Percentiles rank a stretch among this genome's conserved stretches.
Conservation (phyloP, 352 stramenopile species). For the Phytophthora macrochlamydospora region DNA sequence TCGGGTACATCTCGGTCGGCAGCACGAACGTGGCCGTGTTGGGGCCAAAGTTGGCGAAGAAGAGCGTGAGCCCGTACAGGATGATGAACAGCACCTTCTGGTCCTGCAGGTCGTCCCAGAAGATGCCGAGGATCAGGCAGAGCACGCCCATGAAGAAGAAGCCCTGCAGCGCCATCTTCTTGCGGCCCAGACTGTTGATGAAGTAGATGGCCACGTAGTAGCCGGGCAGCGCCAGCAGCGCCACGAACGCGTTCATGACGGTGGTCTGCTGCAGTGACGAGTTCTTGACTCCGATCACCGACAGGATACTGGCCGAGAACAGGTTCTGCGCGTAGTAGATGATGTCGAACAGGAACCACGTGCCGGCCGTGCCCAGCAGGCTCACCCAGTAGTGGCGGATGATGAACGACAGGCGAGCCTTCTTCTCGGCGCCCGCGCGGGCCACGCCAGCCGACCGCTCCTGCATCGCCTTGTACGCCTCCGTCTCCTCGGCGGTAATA, state of each 20-base stretch:
- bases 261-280: conserved; percentile 50
- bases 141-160: conserved; percentile 70
- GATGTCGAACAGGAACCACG: conserved; percentile 88
- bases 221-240: conserved; percentile 67
- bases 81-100: conserved; percentile 64
- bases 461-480: conserved; percentile 45
- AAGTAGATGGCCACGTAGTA: conserved; percentile 80
- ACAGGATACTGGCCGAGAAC: conserved; percentile 69
- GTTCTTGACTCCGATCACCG: conserved; percentile 51
- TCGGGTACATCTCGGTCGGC: conserved; percentile 81
- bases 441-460: conserved; percentile 2
- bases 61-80: conserved; percentile 74
- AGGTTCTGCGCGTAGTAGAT: conserved; percentile 79
- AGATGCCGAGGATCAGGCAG: conserved; percentile 55
- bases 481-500: conserved; percentile 58
- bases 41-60: conserved; percentile 85
- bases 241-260: conserved; percentile 56
- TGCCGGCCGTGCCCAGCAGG: conserved; percentile 66
- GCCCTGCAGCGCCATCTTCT: conserved; percentile 72
- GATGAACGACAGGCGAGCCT: conserved; percentile 42
- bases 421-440: conserved; percentile 9
- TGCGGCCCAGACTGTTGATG: conserved; percentile 68
- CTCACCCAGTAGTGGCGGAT: conserved; percentile 44
- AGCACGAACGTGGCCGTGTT: conserved; percentile 89
- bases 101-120: conserved; percentile 60